These are phyloP conservation scores for Ilex aquifolium DNA, from an alignment of 257 asterid genomes.

Conservation along the genomic window DNA sequence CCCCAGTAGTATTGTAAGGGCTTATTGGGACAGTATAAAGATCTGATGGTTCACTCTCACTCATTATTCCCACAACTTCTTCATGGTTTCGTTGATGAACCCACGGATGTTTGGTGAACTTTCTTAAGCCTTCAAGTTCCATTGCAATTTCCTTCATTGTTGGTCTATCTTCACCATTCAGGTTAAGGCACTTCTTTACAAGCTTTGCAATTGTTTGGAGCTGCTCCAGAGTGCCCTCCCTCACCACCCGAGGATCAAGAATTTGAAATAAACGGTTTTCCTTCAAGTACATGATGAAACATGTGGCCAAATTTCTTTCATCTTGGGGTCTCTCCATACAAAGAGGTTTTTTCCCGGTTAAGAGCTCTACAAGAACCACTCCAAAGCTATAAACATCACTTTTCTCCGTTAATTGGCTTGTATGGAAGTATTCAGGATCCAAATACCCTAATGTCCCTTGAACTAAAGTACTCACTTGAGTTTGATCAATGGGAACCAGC, in stretches of 20 bases:
- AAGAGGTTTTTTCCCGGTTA: no score
- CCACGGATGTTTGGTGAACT: no score
- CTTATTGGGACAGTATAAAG: no score
- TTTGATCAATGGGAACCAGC: neutral
- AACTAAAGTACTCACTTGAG: neutral
- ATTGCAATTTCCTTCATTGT: neutral
- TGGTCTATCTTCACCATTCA: conserved; percentile 2
- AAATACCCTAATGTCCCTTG: no score
- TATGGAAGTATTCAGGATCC: no score
- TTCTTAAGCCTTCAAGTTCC: neutral
- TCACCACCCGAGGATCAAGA: neutral
- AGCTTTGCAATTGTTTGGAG: neutral
- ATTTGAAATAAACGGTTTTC: neutral
- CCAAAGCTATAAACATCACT: no score
- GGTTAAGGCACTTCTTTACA: neutral
- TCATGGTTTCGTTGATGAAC: no score
- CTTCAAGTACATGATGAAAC: neutral
- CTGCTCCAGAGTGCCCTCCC: conserved; percentile 1
- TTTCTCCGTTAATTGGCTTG: no score
- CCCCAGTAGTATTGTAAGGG: no score
- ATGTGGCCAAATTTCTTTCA: neutral
- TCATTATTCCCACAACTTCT: no score
- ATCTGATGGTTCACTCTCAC: no score
- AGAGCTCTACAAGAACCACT: no score
- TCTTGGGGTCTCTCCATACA: neutral